Evolutionary conservation across 228 moss, liverwort and hornwort species (phyloP).

Genomic region (Sphagnum fallax): DNA sequence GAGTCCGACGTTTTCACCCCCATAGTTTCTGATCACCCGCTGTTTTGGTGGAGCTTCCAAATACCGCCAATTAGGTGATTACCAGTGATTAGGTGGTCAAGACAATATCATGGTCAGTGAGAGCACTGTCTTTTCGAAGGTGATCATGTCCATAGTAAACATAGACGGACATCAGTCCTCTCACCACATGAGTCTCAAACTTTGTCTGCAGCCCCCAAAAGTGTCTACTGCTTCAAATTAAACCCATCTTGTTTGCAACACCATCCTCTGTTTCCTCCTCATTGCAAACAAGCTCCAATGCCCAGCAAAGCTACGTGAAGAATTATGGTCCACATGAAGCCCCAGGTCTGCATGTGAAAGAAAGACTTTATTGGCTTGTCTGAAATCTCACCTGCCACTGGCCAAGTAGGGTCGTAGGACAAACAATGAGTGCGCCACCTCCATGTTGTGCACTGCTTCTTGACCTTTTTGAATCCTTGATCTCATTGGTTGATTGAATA

Average conservation of each 20-base stretch:
- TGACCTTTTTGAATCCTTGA: constrained; percentile 21
- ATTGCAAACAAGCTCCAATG: too few relatives aligned
- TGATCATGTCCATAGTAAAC: constrained; percentile 73
- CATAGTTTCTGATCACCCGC: too few relatives aligned
- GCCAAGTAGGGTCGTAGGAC: constrained; percentile 89
- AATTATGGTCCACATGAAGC: neutral
- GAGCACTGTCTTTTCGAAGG: constrained; percentile 42
- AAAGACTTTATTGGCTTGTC: too few relatives aligned
- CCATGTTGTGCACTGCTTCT: constrained; percentile 46
- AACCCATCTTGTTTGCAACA: too few relatives aligned
- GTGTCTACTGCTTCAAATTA: too few relatives aligned
- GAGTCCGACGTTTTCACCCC: too few relatives aligned
- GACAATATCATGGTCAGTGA: constrained; percentile 70
- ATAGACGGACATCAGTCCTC: constrained; percentile 62
- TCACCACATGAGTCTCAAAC: constrained; percentile 69
- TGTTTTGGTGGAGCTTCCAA: too few relatives aligned
- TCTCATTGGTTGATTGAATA: constrained; percentile 18
- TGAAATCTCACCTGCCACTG: constrained; percentile 70
- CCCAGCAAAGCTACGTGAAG: neutral
- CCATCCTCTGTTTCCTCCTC: too few relatives aligned
- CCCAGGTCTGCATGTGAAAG: too few relatives aligned
- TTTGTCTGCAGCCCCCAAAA: constrained; percentile 45
- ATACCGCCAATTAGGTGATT: too few relatives aligned
- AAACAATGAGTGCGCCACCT: constrained; percentile 84
- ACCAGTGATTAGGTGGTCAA: constrained; percentile 53